A percentile compares a stretch with the other conserved stretches of the same genome.
Evolutionary conservation across 129 eudicot genomes (phyloP).

Genomic region (Centaurea solstitialis): DNA sequence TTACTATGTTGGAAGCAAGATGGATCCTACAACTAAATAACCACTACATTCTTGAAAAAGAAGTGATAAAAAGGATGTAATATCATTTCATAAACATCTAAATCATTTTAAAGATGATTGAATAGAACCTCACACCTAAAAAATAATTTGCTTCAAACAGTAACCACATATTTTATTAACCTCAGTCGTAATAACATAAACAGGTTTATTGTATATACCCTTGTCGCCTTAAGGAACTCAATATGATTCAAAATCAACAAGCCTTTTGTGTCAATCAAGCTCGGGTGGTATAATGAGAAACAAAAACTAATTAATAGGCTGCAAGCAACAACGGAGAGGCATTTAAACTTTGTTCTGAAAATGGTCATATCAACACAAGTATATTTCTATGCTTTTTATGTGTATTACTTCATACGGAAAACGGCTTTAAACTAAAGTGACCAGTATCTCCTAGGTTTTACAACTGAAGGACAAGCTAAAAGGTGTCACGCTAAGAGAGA

Average conservation of each 20-base stretch:
- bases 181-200: background rate
- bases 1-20: slow-evolving; percentile 6
- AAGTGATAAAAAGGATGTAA: background rate
- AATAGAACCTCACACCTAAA: background rate
- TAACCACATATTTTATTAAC: background rate
- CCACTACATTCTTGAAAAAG: background rate
- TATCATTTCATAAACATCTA: background rate
- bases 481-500: background rate
- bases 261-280: background rate
- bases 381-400: background rate
- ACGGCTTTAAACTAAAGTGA: background rate
- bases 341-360: background rate
- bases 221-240: background rate
- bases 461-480: background rate
- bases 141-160: background rate
- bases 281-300: background rate
- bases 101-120: background rate
- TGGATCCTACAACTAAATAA: slow-evolving; percentile 9
- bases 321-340: background rate
- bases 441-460: background rate
- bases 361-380: background rate
- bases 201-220: background rate
- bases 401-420: background rate
- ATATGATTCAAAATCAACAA: background rate
- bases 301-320: background rate